A percentile compares a stretch with the other conserved stretches of the same genome.
These are phyloP conservation scores for Botrytis paeoniae DNA, from an alignment of 2,329 filamentous ascomycete species.

Conservation along the genomic window DNA sequence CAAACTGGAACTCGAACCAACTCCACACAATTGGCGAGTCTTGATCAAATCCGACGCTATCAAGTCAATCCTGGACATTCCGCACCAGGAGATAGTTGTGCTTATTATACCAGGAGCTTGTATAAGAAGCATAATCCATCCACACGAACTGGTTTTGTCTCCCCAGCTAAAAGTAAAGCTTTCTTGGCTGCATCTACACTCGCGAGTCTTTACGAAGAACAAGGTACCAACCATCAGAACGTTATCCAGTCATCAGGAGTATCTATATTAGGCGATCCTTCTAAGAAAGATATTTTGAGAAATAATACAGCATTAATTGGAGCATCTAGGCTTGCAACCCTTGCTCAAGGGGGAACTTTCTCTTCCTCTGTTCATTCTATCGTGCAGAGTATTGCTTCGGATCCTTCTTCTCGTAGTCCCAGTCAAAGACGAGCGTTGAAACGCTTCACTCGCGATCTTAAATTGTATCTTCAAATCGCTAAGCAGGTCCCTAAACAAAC, in stretches of 20 bases:
- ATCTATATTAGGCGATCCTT: neutral
- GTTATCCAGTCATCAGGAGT: neutral
- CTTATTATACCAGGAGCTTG: constrained; percentile 29
- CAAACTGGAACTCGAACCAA: neutral
- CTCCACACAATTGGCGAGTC: neutral
- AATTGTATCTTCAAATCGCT: constrained; percentile 43
- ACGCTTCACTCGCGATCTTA: constrained; percentile 43
- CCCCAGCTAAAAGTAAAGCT: constrained; percentile 7
- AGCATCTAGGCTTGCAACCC: constrained; percentile 1
- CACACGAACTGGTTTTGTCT: neutral
- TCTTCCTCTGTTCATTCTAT: constrained; percentile 25
- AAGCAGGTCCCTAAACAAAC: constrained; percentile 41
- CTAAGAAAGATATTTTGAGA: neutral
- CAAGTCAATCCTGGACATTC: constrained; percentile 17
- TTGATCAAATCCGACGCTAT: constrained; percentile 24
- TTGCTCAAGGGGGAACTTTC: constrained; percentile 16
- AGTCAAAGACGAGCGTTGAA: constrained; percentile 45
- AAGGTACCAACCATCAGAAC: neutral
- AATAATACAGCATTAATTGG: constrained; percentile 13
- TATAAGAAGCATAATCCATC: constrained; percentile 19
- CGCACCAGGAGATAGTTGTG: constrained; percentile 10
- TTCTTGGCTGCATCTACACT: constrained; percentile 20
- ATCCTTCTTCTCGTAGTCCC: constrained; percentile 42
- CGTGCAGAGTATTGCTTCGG: constrained; percentile 26
- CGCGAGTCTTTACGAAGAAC: constrained; percentile 18